phyloP scores from a whole-genome alignment of 2,329 filamentous ascomycete genomes.

The Neonectria neomacrospora region DNA sequence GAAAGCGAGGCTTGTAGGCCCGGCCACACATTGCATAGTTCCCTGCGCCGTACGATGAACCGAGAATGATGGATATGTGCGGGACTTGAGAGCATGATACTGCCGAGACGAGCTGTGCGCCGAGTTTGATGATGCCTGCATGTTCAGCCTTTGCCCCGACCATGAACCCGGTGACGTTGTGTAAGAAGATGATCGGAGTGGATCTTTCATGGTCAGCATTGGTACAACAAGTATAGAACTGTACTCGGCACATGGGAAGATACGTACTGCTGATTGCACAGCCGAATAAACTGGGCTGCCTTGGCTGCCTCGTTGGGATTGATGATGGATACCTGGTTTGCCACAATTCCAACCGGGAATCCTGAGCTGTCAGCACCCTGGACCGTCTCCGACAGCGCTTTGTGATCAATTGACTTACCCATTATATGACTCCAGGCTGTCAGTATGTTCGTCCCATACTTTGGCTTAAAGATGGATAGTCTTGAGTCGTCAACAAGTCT shows the following conservation, averaged over 20 bases:
- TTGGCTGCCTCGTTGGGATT: slow-evolving; percentile 54
- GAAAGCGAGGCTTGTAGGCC: slow-evolving; percentile 54
- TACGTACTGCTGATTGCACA: slow-evolving; percentile 55
- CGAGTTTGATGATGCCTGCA: slow-evolving; percentile 56
- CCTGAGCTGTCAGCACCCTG: slow-evolving; percentile 37
- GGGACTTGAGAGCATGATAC: slow-evolving; percentile 56
- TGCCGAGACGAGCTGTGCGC: slow-evolving; percentile 57
- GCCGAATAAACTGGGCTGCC: slow-evolving; percentile 55
- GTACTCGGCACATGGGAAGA: not conserved
- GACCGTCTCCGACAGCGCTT: not conserved
- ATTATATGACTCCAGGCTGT: slow-evolving; percentile 53
- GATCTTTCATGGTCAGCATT: slow-evolving; percentile 32
- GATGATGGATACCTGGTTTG: slow-evolving; percentile 55
- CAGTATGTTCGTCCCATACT: slow-evolving; percentile 52
- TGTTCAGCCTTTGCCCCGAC: slow-evolving; percentile 58
- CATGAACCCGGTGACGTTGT: slow-evolving; percentile 62
- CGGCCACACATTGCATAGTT: slow-evolving; percentile 60
- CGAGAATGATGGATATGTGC: slow-evolving; percentile 57
- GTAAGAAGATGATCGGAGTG: slow-evolving; percentile 56
- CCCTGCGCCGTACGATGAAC: slow-evolving; percentile 57
- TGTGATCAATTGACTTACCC: slow-evolving; percentile 20
- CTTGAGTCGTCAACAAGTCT: slow-evolving; percentile 56
- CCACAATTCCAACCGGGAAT: slow-evolving; percentile 52
- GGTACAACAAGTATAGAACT: not conserved
- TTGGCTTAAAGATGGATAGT: slow-evolving; percentile 53